Evolutionary conservation across 768 basidiomycete genomes (phyloP).

Genomic region (Termitomyces sp.): DNA sequence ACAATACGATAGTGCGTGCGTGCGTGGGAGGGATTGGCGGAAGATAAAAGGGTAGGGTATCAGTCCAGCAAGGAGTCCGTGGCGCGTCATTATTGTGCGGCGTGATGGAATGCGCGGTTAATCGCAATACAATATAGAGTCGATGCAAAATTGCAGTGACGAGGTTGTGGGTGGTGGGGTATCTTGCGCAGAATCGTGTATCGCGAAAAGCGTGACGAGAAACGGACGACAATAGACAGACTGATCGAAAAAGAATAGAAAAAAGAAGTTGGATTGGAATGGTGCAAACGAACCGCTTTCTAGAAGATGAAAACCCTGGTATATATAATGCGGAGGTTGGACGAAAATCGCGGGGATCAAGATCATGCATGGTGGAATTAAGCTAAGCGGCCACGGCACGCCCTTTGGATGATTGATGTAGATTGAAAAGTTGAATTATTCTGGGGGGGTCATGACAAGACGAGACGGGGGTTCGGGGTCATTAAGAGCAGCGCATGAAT

Average conservation of each 20-base stretch:
- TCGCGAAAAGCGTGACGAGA: constrained; percentile 8
- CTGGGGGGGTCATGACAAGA: constrained; percentile 40
- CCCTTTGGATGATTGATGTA: constrained; percentile 14
- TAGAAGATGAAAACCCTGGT: not conserved
- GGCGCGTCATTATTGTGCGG: constrained; percentile 1
- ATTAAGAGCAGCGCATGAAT: constrained; percentile 60
- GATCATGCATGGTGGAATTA: constrained; percentile 10
- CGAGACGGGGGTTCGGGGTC: constrained; percentile 37
- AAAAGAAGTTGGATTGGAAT: not conserved
- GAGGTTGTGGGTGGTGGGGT: not conserved
- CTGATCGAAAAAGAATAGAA: not conserved
- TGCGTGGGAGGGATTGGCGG: not conserved
- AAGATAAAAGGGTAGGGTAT: not conserved
- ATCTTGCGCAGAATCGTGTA: constrained; percentile 5
- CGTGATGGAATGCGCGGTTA: not conserved
- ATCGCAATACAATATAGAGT: constrained; percentile 14
- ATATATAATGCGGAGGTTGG: not conserved
- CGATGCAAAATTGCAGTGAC: too few relatives aligned
- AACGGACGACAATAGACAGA: constrained; percentile 9
- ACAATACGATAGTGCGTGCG: not conserved
- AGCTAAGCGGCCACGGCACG: constrained; percentile 9
- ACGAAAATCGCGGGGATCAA: constrained; percentile 3
- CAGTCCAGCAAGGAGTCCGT: constrained; percentile 14
- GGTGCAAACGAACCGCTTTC: not conserved
- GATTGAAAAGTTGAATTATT: constrained; percentile 20